Conservation (phyloP, 495 filamentous ascomycete genomes). For the Podospora didyma region DNA sequence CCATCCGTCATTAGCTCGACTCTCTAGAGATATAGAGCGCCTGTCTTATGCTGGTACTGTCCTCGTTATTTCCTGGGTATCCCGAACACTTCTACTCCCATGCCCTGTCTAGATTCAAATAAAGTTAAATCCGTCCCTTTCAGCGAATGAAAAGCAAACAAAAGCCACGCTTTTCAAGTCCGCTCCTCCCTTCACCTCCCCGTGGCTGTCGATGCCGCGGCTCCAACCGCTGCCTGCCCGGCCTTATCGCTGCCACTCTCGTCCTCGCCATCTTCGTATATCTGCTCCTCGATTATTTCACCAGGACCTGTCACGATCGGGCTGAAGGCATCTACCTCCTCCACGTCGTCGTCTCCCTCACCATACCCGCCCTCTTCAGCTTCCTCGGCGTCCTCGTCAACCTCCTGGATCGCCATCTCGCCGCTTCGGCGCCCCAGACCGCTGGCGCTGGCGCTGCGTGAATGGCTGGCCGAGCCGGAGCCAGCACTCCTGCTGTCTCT, state of each 20-base stretch:
- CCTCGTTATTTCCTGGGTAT: background rate
- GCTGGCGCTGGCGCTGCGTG: conserved; percentile 50
- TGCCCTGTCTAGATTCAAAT: background rate
- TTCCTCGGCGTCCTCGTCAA: conserved; percentile 64
- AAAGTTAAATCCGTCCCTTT: too few relatives aligned
- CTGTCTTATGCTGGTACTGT: too few relatives aligned
- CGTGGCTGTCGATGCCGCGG: too few relatives aligned
- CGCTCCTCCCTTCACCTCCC: too few relatives aligned
- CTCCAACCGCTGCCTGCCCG: background rate
- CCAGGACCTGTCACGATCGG: conserved; percentile 44
- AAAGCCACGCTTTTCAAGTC: too few relatives aligned
- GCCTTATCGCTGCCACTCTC: background rate
- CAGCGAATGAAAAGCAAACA: too few relatives aligned
- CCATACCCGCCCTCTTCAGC: conserved; percentile 12
- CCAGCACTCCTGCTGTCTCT: conserved; percentile 33
- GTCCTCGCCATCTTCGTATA: conserved; percentile 45
- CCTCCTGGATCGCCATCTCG: conserved; percentile 78
- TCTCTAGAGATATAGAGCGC: too few relatives aligned
- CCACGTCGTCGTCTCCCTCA: conserved; percentile 40
- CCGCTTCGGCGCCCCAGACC: conserved; percentile 53
- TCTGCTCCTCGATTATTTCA: conserved; percentile 51
- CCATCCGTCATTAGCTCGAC: too few relatives aligned
- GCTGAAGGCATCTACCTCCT: conserved; percentile 68
- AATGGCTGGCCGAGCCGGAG: conserved; percentile 27
- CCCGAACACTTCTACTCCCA: background rate